Evolutionary conservation across 495 filamentous ascomycete species (phyloP).

Genomic region (Tuber magnatum): DNA sequence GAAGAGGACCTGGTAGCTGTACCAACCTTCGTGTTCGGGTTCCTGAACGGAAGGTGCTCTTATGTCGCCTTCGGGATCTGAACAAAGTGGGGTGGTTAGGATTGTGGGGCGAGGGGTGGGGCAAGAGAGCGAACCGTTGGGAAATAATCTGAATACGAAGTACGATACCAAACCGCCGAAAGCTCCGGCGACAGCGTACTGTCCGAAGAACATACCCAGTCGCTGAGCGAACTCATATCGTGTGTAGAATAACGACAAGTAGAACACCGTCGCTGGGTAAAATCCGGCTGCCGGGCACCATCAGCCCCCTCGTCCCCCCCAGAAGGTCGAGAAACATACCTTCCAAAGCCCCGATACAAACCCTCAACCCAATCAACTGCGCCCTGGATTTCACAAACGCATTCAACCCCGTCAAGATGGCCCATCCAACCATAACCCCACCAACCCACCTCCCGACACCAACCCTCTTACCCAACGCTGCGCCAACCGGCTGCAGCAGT

Average conservation of each 20-base stretch:
- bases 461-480: constrained; percentile 50
- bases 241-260: constrained; percentile 52
- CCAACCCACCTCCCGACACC: constrained; percentile 53
- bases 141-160: constrained; percentile 40
- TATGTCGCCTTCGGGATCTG: constrained; percentile 19
- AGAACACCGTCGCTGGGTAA: constrained; percentile 51
- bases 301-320: constrained; percentile 20
- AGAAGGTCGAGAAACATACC: constrained; percentile 17
- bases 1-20: constrained; percentile 55
- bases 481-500: constrained; percentile 50
- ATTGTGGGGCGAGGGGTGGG: neutral
- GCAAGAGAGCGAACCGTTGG: constrained; percentile 6
- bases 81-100: neutral
- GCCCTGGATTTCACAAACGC: constrained; percentile 43
- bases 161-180: constrained; percentile 50
- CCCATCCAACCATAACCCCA: constrained; percentile 52
- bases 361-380: constrained; percentile 44
- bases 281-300: constrained; percentile 46
- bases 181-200: constrained; percentile 53
- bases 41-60: constrained; percentile 29
- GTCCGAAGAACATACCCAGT: constrained; percentile 52
- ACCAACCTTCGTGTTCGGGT: constrained; percentile 37
- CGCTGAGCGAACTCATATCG: constrained; percentile 51
- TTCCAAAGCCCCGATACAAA: constrained; percentile 45
- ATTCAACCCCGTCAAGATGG: constrained; percentile 46